Base-by-base conservation (phyloP, 441 rosid species). In the Gossypium lobatum region DNA sequence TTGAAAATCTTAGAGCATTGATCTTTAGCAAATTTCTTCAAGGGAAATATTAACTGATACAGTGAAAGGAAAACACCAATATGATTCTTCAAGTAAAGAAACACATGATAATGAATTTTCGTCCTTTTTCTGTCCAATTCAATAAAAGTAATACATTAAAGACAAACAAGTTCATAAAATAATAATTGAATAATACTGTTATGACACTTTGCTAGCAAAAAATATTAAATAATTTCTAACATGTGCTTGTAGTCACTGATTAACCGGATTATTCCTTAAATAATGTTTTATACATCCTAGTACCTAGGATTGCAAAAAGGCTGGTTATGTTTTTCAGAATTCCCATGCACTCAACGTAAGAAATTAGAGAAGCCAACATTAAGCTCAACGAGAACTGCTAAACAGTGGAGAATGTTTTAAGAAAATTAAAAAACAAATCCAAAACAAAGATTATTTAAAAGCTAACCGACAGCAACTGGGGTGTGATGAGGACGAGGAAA, bases 401-500 rank as follows among this genome's bases (percentile, higher is more conserved):
- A 11, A 55, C 23, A 39, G 16, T 42, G 46, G 17, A 64, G 54
- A 64, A 64, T 42, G 31, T 42, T 42, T 64, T 42, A 64, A 18
- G 10, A 52, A 20, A 18, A 42, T 55, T 0, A n/a, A n/a, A 11
- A 59, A 21, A 14, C 31, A 48, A 9, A 37, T 63, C 8, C 16
- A 59, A 54, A 2, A 31, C 8, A 55, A 5, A 57, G 3, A 8
- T 9, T 20, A 57, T 68, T 2, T 45, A 69, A 69, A 6, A 3
- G 20, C 63, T 28, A 53, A 42, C 17, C 9, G 71, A 69, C 79
- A 55, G 50, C 57, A 45, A 52, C 57, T n/a, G 53, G 39, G 54
- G 54, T 64, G 48, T 10, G 28, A 67, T 17, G 55, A 72, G 54
- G 61, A 71, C 75, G 54, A 60, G 57, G 57, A 52, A 48, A 73